Conservation (phyloP, 2,329 filamentous ascomycete genomes). For the Domatiomyces globalis region DNA sequence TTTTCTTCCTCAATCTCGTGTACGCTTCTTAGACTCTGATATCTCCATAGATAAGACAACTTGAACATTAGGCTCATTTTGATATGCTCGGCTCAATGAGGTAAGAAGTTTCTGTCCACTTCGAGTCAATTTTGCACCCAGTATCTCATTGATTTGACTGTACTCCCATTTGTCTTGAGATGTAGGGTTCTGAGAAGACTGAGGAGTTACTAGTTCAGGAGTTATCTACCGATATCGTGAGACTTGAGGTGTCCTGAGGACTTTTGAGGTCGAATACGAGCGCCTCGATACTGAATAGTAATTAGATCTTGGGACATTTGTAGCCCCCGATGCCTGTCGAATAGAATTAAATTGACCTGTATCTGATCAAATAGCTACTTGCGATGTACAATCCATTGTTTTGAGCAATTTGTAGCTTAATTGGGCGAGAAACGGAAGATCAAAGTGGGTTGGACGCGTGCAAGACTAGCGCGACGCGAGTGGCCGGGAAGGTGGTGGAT, state of each 20-base stretch:
- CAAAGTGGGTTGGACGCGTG: too few species aligned
- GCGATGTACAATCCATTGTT: too few species aligned
- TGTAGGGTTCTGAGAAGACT: background rate
- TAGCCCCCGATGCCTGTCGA: too few species aligned
- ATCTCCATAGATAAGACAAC: background rate
- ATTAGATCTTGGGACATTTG: too few species aligned
- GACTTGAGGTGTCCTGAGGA: background rate
- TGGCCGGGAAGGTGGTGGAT: too few species aligned
- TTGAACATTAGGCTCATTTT: background rate
- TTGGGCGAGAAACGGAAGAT: too few species aligned
- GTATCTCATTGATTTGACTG: background rate
- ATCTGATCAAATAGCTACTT: too few species aligned
- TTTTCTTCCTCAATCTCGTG: too few species aligned
- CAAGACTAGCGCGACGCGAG: too few species aligned
- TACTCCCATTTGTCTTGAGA: background rate
- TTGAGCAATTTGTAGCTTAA: too few species aligned
- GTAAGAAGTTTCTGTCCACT: background rate
- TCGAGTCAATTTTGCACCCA: slow-evolving; percentile 2
- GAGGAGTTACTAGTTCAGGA: background rate
- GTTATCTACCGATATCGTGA: background rate
- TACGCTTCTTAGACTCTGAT: background rate
- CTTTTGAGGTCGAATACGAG: background rate
- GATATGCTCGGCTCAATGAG: background rate
- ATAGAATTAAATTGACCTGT: too few species aligned
- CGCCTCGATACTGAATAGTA: too few species aligned